These are phyloP conservation scores for Medicago arabica DNA, from an alignment of 306 rosid species.

Conservation along the genomic window DNA sequence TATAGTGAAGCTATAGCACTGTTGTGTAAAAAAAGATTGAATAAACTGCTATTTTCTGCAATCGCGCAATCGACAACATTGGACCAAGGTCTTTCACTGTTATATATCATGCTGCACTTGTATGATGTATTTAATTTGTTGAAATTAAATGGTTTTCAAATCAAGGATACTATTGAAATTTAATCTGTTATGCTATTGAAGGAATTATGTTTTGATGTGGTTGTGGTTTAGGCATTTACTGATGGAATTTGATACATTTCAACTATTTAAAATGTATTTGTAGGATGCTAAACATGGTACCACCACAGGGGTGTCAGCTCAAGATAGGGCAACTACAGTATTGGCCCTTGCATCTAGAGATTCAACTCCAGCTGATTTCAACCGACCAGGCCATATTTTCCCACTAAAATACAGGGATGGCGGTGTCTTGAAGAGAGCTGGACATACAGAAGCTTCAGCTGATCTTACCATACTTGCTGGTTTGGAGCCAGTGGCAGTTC, in stretches of 20 bases:
- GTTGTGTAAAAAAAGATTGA: not conserved
- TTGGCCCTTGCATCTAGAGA: constrained; percentile 86
- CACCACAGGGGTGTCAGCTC: constrained; percentile 93
- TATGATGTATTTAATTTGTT: constrained; percentile 37
- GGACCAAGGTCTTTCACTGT: constrained; percentile 21
- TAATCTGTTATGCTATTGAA: constrained; percentile 5
- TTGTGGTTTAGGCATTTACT: constrained; percentile 21
- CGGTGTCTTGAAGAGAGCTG: constrained; percentile 96
- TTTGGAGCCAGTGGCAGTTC: constrained; percentile 72
- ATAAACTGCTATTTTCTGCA: not conserved
- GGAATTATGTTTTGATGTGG: constrained; percentile 23
- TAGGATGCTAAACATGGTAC: constrained; percentile 90
- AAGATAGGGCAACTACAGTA: constrained; percentile 86
- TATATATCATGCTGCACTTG: constrained; percentile 29
- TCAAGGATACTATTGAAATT: constrained; percentile 16
- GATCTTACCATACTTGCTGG: constrained; percentile 94
- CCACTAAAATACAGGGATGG: constrained; percentile 94
- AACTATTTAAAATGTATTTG: constrained; percentile 36
- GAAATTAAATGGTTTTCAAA: constrained; percentile 13
- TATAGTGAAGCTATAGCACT: not conserved
- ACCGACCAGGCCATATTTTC: constrained; percentile 96
- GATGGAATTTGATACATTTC: constrained; percentile 32
- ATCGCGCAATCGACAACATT: not conserved
- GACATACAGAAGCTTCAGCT: constrained; percentile 96
- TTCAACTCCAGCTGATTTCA: constrained; percentile 85